Evolutionary conservation across 2,329 filamentous ascomycete genomes (phyloP), one percentile per base, ranked within the genome.

Genomic region (Sphaerostilbella broomeana): DNA sequence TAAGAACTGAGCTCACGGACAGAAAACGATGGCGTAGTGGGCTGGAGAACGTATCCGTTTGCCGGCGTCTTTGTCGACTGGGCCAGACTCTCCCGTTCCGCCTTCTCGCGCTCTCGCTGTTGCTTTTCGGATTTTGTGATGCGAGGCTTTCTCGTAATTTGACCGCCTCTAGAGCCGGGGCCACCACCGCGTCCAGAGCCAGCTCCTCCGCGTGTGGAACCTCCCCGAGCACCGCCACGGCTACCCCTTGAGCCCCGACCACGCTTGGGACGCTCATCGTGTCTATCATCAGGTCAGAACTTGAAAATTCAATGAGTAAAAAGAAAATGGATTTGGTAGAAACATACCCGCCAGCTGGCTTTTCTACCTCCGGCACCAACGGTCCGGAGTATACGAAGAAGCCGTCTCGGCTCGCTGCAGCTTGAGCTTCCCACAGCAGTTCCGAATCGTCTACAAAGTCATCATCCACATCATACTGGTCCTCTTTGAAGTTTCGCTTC

Each of bases 301-400:
- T n/a, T n/a, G n/a, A n/a, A n/a, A n/a, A n/a, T n/a, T n/a, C n/a
- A n/a, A n/a, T 3, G 26, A 41, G 54, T 70, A 42, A 13, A 39
- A 26, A 22, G 29, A 11, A 4, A 6, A 37, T 19, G 2, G 10
- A 26, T 35, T 21, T 27, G 40, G n/a, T 7, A 35, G 15, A 29
- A 41, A 70, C 72, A 47, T 71, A 75, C 72, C 67, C 68, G 42
- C 62, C 59, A 49, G 68, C 63, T 24, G 74, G 72, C 63, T 92
- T 90, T 64, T 94, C 84, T 16, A 82, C 85, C 62, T 94, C 88
- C 5, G 84, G 84, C 16, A 97, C 77, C 32, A 98, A 69, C 7
- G 90, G 90, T 4, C 92, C 92, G 45, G 86, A 94, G 63, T 95
- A 98, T 2, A 98, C 92, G 59, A 97, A 98, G 68, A 97, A 98